Percentiles rank a stretch among this genome's conserved stretches.
Evolutionary conservation across 805 yeast genomes (phyloP).

Genomic region (Candida oleophila): DNA sequence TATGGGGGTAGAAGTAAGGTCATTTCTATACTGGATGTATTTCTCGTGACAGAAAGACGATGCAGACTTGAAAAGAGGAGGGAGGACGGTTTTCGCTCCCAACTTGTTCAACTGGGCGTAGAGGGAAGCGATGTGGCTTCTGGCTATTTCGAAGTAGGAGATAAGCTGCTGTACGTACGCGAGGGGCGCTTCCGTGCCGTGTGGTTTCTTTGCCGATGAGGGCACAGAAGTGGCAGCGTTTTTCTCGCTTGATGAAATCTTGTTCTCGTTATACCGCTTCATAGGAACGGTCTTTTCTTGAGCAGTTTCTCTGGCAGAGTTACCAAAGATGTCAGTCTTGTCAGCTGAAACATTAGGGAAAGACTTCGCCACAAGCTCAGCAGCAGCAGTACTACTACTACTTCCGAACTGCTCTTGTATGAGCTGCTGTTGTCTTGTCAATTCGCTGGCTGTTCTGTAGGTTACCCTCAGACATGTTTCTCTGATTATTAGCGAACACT

Average conservation of each 20-base stretch:
- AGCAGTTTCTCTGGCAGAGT: background rate
- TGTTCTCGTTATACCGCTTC: background rate
- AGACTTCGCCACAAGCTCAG: background rate
- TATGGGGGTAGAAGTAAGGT: conserved; percentile 28
- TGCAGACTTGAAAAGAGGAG: background rate
- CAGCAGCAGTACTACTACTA: background rate
- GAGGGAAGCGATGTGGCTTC: background rate
- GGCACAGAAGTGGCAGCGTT: too few relatives aligned
- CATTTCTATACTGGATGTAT: conserved; percentile 16
- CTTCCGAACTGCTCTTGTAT: background rate
- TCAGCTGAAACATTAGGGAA: background rate
- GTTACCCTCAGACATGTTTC: conserved; percentile 45
- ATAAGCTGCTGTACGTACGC: too few relatives aligned
- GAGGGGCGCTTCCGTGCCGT: too few relatives aligned
- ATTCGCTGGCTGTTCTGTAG: conserved; percentile 17
- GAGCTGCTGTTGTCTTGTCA: background rate
- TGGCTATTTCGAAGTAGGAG: background rate
- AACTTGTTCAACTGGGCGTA: background rate
- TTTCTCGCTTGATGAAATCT: too few relatives aligned
- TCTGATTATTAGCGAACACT: conserved; percentile 55
- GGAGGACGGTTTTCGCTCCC: background rate
- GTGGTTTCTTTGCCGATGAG: too few relatives aligned
- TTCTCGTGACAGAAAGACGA: background rate
- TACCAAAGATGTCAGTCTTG: conserved; percentile 1
- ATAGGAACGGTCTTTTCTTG: background rate